A percentile compares a stretch with the other conserved stretches of the same genome.
phyloP scores from a whole-genome alignment of 345 rosid species.

The Ricinus communis region DNA sequence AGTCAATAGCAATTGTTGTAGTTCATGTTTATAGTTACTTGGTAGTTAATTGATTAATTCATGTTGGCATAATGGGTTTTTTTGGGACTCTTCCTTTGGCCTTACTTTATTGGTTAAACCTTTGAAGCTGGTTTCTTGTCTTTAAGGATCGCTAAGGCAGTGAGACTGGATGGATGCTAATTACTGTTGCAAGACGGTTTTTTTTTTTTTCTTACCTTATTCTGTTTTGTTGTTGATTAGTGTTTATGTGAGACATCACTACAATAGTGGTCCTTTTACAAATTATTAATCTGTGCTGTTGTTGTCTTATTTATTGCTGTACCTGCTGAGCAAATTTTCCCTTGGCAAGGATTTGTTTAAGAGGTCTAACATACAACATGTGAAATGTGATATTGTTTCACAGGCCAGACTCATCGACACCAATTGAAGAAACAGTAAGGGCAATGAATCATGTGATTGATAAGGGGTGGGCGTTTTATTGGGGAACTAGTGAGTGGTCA shows the following conservation, averaged over 20 bases:
- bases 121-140: background rate
- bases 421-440: constrained; percentile 95
- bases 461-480: constrained; percentile 97
- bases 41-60: background rate
- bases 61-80: background rate
- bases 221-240: background rate
- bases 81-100: too few species aligned
- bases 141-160: background rate
- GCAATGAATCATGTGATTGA: constrained; percentile 95
- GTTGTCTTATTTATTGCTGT: background rate
- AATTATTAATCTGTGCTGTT: background rate
- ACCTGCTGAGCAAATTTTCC: background rate
- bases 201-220: background rate
- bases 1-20: background rate
- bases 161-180: too few species aligned
- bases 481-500: constrained; percentile 99
- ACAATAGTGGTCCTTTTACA: background rate
- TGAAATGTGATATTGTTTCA: constrained; percentile 14
- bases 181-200: too few species aligned
- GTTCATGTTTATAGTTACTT: background rate
- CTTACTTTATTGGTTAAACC: background rate
- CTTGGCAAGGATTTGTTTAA: background rate
- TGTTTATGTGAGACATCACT: background rate
- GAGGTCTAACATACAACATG: background rate
- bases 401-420: constrained; percentile 88